Conservation (phyloP, 352 stramenopile species). For the Phytopythium delawarense region DNA sequence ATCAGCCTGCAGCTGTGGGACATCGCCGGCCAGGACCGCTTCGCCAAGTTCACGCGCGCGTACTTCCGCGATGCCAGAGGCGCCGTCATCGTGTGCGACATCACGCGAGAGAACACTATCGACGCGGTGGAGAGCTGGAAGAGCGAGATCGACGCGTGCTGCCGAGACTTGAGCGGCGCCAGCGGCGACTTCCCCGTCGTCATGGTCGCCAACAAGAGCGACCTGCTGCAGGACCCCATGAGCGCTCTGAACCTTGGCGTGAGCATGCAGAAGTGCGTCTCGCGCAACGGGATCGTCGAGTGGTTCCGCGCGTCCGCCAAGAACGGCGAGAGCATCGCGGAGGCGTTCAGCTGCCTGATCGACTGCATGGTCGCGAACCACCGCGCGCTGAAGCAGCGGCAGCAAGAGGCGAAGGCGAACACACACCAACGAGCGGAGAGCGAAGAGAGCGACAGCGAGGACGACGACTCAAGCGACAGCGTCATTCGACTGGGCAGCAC, state of each 20-base stretch:
- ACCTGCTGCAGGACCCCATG: constrained; percentile 66
- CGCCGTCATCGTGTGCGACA: constrained; percentile 85
- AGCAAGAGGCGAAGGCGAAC: constrained; percentile 5
- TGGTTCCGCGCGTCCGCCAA: constrained; percentile 79
- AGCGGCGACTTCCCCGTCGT: constrained; percentile 54
- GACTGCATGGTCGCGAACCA: constrained; percentile 54
- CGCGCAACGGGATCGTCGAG: constrained; percentile 64
- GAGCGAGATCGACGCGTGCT: constrained; percentile 68
- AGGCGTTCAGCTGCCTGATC: constrained; percentile 60
- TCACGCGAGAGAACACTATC: constrained; percentile 83
- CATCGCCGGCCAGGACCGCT: constrained; percentile 85
- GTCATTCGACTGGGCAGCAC: constrained; percentile 46
- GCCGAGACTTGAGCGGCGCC: constrained; percentile 30
- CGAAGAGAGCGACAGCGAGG: constrained; percentile 1
- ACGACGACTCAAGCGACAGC: constrained; percentile 12
- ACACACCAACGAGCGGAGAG: neutral
- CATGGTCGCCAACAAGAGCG: constrained; percentile 85
- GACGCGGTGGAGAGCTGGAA: constrained; percentile 85
- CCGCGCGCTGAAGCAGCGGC: constrained; percentile 21
- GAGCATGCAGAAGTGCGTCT: constrained; percentile 84
- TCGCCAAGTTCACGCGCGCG: constrained; percentile 82
- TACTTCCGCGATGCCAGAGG: constrained; percentile 84
- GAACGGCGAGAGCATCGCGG: constrained; percentile 53
- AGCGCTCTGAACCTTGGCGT: constrained; percentile 67
- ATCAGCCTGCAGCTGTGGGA: constrained; percentile 86